Evolutionary conservation across 371 early-diverging fungal species (phyloP), one percentile per base, ranked within the genome.

Genomic region (Aphelidium insulamus): DNA sequence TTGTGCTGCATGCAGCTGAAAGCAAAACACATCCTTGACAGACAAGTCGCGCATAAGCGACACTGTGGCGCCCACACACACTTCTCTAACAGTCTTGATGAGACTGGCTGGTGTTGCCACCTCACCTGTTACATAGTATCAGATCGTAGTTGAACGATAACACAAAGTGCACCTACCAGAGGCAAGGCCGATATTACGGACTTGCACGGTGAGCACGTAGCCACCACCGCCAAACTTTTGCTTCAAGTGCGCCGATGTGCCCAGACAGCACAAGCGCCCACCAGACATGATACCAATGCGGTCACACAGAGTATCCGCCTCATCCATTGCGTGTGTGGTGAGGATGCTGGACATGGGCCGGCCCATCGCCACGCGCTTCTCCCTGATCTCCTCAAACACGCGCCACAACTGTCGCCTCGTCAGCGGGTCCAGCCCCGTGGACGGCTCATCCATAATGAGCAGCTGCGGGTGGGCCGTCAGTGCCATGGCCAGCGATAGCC

Each of bases 371-470:
- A n/a, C 46, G 7, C 50, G 38, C 4, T 37, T 35, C 21, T 40
- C 26, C 43, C 55, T 65, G 38, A 59, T 38, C 26, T 48, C 42
- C 8, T 51, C 37, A 21, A 63, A 54, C 22, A 45, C 39, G 21
- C 40, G 31, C 65, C 65, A 64, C 19, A 64, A 57, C 25, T 41
- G 25, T 18, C 57, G 48, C 14, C 63, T 38, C 23, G 50, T 45
- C 14, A 45, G 42, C 3, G 51, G 44, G 39, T 66, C 66, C 12
- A 66, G 50, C 10, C 61, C 61, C 0, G 59, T 55, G 0, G 72
- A 69, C 10, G 72, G 72, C 33, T 68, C 76, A 40, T 74, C 75
- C 31, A 74, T 34, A 38, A 74, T 57, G 1, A 70, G 34, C 30
- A 68, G 50, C 8, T 41, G 47, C 4, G 75, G 69, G 32, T 49